Percentiles rank a stretch among this genome's conserved stretches.
These are phyloP conservation scores for Arthrobotrys sinensis DNA, from an alignment of 2,329 filamentous ascomycete genomes.

Conservation along the genomic window DNA sequence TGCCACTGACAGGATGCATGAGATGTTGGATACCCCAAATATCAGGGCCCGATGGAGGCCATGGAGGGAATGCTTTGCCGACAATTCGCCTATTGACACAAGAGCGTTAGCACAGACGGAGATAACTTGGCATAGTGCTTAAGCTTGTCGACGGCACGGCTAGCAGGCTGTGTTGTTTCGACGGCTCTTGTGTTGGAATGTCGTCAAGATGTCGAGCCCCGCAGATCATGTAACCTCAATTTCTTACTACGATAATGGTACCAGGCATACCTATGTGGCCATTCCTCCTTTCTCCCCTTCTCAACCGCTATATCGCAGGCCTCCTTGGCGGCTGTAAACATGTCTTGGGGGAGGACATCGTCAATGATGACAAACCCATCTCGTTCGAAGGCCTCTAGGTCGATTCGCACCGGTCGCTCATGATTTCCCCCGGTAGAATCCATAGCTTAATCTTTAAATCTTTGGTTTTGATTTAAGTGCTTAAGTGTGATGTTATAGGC, in stretches of 20 bases:
- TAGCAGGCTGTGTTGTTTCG: not conserved
- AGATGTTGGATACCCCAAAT: conserved; percentile 62
- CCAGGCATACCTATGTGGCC: conserved; percentile 50
- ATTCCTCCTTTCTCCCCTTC: conserved; percentile 54
- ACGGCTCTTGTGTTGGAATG: conserved; percentile 11
- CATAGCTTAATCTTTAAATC: conserved; percentile 21
- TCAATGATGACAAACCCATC: conserved; percentile 57
- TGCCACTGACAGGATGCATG: conserved; percentile 59
- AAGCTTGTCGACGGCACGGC: not conserved
- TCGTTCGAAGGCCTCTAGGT: conserved; percentile 50
- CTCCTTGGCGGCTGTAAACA: conserved; percentile 50
- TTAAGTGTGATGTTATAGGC: not conserved
- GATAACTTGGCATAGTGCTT: not conserved
- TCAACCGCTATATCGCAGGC: conserved; percentile 52
- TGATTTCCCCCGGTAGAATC: conserved; percentile 18
- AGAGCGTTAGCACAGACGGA: not conserved
- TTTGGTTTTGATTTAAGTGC: too few relatives aligned
- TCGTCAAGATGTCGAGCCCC: conserved; percentile 11
- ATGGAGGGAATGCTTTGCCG: conserved; percentile 62
- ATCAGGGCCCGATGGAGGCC: conserved; percentile 58
- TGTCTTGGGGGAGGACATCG: conserved; percentile 42
- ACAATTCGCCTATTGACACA: conserved; percentile 55
- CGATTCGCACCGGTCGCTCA: conserved; percentile 12
- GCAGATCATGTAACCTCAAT: not conserved
- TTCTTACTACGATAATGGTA: not conserved